A percentile compares a stretch with the other conserved stretches of the same genome.
Evolutionary conservation across 257 asterid genomes (phyloP).

Genomic region (Salvia rosmarinus): DNA sequence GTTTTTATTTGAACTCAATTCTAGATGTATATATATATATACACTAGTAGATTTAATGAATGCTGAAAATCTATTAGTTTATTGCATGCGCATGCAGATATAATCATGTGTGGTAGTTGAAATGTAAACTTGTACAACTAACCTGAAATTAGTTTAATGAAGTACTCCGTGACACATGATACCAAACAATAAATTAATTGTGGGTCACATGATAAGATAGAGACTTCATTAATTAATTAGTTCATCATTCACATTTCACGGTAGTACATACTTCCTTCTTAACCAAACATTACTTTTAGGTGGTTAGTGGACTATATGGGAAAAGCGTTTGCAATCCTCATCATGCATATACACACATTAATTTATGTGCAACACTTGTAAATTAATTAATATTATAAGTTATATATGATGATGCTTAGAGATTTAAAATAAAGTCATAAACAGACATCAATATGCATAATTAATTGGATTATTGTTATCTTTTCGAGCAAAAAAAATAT

Average conservation of each 20-base stretch:
- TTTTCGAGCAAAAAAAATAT: too few species aligned
- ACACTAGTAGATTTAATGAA: neutral
- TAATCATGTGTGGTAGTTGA: slow-evolving; percentile 1
- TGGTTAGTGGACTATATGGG: neutral
- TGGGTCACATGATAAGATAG: slow-evolving; percentile 22
- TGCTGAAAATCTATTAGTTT: slow-evolving; percentile 10
- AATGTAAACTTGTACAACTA: neutral
- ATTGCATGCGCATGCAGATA: slow-evolving; percentile 29
- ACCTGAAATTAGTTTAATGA: neutral
- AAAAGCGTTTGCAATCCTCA: neutral
- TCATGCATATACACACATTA: neutral
- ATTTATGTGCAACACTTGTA: neutral
- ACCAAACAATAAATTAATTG: neutral
- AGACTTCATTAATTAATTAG: neutral
- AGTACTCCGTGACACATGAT: slow-evolving; percentile 1
- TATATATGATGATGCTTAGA: too few species aligned
- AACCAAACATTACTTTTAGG: neutral
- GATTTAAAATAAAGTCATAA: too few species aligned
- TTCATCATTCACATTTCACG: neutral
- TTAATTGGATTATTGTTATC: too few species aligned
- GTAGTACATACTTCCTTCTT: neutral
- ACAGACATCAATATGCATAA: too few species aligned
- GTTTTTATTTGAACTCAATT: too few species aligned
- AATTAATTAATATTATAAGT: too few species aligned
- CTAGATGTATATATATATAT: too few species aligned